A percentile compares a stretch with the other conserved stretches of the same genome.
phyloP scores from a whole-genome alignment of 768 basidiomycete species.

The Trametes villosa region DNA sequence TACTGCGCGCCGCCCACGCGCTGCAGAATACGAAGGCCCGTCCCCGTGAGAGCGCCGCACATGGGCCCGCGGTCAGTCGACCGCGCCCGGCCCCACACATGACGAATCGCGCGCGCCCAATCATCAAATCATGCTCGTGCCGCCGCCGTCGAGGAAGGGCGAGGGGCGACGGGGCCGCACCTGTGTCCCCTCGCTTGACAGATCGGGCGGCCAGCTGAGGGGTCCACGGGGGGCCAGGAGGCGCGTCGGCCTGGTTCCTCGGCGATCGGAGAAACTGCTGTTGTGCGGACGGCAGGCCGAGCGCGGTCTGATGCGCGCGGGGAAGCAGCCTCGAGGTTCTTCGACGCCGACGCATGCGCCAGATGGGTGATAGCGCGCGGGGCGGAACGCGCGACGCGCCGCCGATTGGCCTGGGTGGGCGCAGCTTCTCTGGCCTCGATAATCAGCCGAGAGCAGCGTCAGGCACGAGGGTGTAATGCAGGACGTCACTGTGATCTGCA shows the following conservation, averaged over 20 bases:
- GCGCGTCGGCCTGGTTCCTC: background rate
- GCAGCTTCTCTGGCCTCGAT: no score
- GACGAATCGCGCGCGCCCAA: background rate
- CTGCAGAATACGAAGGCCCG: background rate
- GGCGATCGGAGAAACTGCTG: background rate
- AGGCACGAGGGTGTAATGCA: background rate
- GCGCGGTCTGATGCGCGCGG: background rate
- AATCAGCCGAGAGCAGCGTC: background rate
- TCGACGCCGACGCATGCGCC: background rate
- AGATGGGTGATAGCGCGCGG: background rate
- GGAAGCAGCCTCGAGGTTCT: background rate
- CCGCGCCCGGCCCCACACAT: background rate
- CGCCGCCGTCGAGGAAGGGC: constrained; percentile 1
- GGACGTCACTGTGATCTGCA: background rate
- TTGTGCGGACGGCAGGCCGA: no score
- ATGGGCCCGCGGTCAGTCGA: constrained; percentile 7
- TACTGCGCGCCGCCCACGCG: background rate
- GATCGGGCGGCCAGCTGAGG: background rate
- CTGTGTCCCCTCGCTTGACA: background rate
- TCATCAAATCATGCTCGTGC: background rate
- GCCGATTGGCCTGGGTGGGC: no score
- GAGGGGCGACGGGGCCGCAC: constrained; percentile 10
- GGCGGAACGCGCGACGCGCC: no score
- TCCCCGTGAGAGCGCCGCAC: constrained; percentile 8
- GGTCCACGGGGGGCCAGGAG: background rate